These are phyloP conservation scores for Lablab purpureus DNA, from an alignment of 306 rosid species.

Conservation along the genomic window DNA sequence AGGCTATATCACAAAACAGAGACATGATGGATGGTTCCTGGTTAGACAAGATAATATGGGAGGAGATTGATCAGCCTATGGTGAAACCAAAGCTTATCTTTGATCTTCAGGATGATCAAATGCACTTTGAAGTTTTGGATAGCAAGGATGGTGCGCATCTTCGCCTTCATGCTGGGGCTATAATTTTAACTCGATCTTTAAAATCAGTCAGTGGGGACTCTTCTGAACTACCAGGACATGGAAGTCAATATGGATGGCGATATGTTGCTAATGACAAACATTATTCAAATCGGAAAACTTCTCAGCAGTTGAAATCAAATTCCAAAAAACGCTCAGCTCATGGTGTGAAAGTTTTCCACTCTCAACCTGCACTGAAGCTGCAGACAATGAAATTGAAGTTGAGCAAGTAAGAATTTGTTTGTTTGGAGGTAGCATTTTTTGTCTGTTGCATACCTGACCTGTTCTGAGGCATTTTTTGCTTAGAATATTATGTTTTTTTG, in stretches of 20 bases:
- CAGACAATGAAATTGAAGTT: constrained; percentile 94
- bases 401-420: constrained; percentile 78
- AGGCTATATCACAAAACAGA: constrained; percentile 70
- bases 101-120: constrained; percentile 96
- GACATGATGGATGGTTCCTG: constrained; percentile 85
- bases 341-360: constrained; percentile 91
- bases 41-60: constrained; percentile 92
- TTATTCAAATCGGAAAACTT: constrained; percentile 86
- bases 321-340: constrained; percentile 89
- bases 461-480: neutral
- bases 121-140: constrained; percentile 93
- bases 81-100: constrained; percentile 83
- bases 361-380: constrained; percentile 89
- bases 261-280: constrained; percentile 86
- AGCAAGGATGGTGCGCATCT: constrained; percentile 68
- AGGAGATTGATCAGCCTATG: constrained; percentile 60
- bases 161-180: constrained; percentile 90
- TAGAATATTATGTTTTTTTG: neutral
- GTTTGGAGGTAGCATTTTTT: constrained; percentile 1
- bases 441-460: constrained; percentile 15
- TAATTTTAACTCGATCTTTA: constrained; percentile 68
- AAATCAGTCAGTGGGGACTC: constrained; percentile 64
- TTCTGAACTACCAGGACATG: constrained; percentile 75
- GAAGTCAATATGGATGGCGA: constrained; percentile 93
- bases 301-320: constrained; percentile 92